These are phyloP conservation scores for Rutstroemia sp. DNA, from an alignment of 2,329 filamentous ascomycete species.

Conservation along the genomic window DNA sequence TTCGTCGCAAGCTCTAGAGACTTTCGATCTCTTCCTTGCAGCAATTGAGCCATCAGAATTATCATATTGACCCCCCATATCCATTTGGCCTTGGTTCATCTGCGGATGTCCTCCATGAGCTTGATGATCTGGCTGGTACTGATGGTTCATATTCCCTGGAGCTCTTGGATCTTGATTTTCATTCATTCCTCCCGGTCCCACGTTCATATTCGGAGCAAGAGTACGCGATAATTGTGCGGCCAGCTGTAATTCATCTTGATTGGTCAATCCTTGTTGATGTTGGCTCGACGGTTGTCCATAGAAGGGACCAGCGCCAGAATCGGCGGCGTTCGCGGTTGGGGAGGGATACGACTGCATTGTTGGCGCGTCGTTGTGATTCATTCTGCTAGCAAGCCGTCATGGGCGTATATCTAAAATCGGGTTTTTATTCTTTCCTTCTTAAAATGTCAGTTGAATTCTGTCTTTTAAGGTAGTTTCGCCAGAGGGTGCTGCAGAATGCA, in stretches of 20 bases:
- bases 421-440: constrained; percentile 11
- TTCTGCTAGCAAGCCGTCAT: constrained; percentile 17
- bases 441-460: constrained; percentile 19
- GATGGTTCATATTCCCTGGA: constrained; percentile 30
- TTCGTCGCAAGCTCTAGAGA: constrained; percentile 83
- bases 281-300: constrained; percentile 21
- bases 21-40: constrained; percentile 73
- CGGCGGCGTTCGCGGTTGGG: constrained; percentile 23
- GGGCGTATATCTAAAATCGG: constrained; percentile 7
- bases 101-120: constrained; percentile 15
- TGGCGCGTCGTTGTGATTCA: constrained; percentile 21
- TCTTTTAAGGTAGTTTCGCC: constrained; percentile 4
- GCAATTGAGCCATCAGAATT: constrained; percentile 37
- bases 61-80: constrained; percentile 39
- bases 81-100: constrained; percentile 20
- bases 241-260: constrained; percentile 31
- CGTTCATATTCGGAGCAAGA: constrained; percentile 36
- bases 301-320: constrained; percentile 23
- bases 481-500: constrained; percentile 4
- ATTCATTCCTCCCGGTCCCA: constrained; percentile 30
- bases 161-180: constrained; percentile 31
- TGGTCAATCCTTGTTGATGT: constrained; percentile 20
- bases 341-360: constrained; percentile 28
- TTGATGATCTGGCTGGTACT: constrained; percentile 29
- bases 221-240: constrained; percentile 39